Percentiles rank a stretch among this genome's conserved stretches.
Conservation (phyloP, 495 filamentous ascomycete species). For the Aspergillus indologenus region DNA sequence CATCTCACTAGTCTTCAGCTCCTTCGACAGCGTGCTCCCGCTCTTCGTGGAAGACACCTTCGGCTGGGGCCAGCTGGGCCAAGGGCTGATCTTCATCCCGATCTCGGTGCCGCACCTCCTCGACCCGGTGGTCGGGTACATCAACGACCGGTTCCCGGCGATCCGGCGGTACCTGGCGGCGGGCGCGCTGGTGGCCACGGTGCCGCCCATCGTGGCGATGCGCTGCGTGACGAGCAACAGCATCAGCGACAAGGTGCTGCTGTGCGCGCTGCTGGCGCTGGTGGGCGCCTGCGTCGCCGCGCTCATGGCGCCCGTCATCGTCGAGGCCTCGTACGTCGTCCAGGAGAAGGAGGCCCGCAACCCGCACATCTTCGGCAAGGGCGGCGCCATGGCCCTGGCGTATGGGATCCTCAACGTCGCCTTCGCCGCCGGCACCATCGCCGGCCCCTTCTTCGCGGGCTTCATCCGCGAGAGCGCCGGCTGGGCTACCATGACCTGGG, state of each 20-base stretch:
- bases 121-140: slow-evolving; percentile 61
- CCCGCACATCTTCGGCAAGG: slow-evolving; percentile 48
- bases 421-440: slow-evolving; percentile 54
- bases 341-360: slow-evolving; percentile 50
- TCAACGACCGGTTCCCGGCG: slow-evolving; percentile 59
- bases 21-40: slow-evolving; percentile 61
- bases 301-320: slow-evolving; percentile 62
- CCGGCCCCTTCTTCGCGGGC: slow-evolving; percentile 60
- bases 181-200: slow-evolving; percentile 56
- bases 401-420: slow-evolving; percentile 54
- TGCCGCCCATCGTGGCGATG: slow-evolving; percentile 62
- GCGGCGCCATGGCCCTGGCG: slow-evolving; percentile 56
- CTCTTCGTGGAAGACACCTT: slow-evolving; percentile 65
- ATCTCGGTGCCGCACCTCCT: slow-evolving; percentile 63
- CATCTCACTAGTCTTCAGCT: slow-evolving; percentile 34
- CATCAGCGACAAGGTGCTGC: slow-evolving; percentile 59
- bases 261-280: slow-evolving; percentile 64
- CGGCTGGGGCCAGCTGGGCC: slow-evolving; percentile 63
- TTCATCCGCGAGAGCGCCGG: slow-evolving; percentile 53
- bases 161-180: slow-evolving; percentile 58
- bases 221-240: slow-evolving; percentile 63
- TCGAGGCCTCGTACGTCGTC: slow-evolving; percentile 64
- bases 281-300: slow-evolving; percentile 58
- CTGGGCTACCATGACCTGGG: slow-evolving; percentile 53
- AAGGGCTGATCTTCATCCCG: slow-evolving; percentile 73